A percentile compares a stretch with the other conserved stretches of the same genome.
These are phyloP conservation scores for Auriculariales sp. DNA, from an alignment of 768 basidiomycete genomes.

Conservation along the genomic window DNA sequence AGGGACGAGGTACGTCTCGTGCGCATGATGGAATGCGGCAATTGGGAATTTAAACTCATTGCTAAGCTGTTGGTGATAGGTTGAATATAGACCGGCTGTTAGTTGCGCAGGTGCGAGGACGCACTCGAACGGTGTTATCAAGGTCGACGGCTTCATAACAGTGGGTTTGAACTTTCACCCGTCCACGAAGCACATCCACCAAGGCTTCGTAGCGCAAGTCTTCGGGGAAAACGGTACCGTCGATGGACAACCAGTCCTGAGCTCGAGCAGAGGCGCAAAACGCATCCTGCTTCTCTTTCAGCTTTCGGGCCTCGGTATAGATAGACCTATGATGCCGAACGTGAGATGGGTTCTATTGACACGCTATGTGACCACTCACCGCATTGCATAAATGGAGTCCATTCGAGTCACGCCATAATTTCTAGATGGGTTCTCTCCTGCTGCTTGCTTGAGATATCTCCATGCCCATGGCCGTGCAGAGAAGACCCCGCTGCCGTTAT, in stretches of 20 bases:
- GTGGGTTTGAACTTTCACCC: slow-evolving; percentile 33
- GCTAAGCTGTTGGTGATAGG: too few relatives aligned
- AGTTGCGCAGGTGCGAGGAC: too few relatives aligned
- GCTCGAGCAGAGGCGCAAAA: slow-evolving; percentile 12
- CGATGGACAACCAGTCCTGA: slow-evolving; percentile 8
- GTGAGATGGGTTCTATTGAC: too few relatives aligned
- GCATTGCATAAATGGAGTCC: slow-evolving; percentile 44
- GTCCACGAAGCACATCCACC: slow-evolving; percentile 18
- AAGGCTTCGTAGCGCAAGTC: slow-evolving; percentile 17
- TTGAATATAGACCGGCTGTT: too few relatives aligned
- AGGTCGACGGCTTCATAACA: slow-evolving; percentile 22
- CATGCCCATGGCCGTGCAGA: slow-evolving; percentile 36
- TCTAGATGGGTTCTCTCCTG: slow-evolving; percentile 4
- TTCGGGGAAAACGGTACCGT: slow-evolving; percentile 21
- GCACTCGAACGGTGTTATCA: slow-evolving; percentile 12
- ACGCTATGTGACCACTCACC: too few relatives aligned
- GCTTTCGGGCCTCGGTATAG: slow-evolving; percentile 17
- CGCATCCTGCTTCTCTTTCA: slow-evolving; percentile 20
- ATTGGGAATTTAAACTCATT: slow-evolving; percentile 25
- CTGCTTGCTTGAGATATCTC: slow-evolving; percentile 64
- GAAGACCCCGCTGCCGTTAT: slow-evolving; percentile 36
- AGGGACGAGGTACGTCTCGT: slow-evolving; percentile 26
- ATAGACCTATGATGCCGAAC: too few relatives aligned
- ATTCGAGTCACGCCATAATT: slow-evolving; percentile 27
- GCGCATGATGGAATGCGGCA: slow-evolving; percentile 22